Evolutionary conservation across 306 rosid genomes (phyloP).

Genomic region (Heteromeles arbutifolia): DNA sequence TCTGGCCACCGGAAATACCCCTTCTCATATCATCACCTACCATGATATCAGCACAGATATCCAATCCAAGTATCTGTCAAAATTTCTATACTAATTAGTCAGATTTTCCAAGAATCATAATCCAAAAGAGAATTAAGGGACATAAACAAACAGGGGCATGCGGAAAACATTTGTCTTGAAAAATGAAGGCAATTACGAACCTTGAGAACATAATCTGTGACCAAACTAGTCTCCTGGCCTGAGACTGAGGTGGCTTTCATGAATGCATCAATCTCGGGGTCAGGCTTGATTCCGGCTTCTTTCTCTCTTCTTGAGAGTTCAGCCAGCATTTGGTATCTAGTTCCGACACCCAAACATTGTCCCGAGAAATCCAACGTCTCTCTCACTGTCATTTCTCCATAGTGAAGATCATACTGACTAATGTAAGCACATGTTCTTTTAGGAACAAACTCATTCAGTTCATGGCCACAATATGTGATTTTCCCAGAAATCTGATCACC

Average conservation of each 20-base stretch:
- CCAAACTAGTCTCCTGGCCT: slow-evolving; percentile 55
- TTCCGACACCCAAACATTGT: slow-evolving; percentile 78
- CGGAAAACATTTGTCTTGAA: neutral
- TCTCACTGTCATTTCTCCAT: slow-evolving; percentile 89
- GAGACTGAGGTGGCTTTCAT: slow-evolving; percentile 59
- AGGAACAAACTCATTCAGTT: slow-evolving; percentile 58
- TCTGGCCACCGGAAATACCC: slow-evolving; percentile 90
- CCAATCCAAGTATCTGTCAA: slow-evolving; percentile 74
- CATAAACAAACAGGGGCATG: neutral
- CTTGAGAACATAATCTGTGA: slow-evolving; percentile 69
- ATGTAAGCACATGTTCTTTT: slow-evolving; percentile 86
- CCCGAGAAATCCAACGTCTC: slow-evolving; percentile 84
- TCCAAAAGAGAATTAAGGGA: neutral
- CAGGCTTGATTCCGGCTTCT: slow-evolving; percentile 66
- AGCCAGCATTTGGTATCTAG: slow-evolving; percentile 57
- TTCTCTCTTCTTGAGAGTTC: slow-evolving; percentile 80
- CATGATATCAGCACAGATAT: slow-evolving; percentile 67
- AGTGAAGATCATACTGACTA: slow-evolving; percentile 71
- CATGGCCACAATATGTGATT: slow-evolving; percentile 77
- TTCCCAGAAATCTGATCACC: slow-evolving; percentile 51
- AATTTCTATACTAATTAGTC: neutral
- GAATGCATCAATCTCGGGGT: slow-evolving; percentile 75
- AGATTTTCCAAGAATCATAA: neutral
- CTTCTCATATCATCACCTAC: slow-evolving; percentile 79
- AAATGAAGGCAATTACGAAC: slow-evolving; percentile 19